Base-by-base conservation (phyloP, 768 basidiomycete genomes). In the Xanthoconium stramineum region DNA sequence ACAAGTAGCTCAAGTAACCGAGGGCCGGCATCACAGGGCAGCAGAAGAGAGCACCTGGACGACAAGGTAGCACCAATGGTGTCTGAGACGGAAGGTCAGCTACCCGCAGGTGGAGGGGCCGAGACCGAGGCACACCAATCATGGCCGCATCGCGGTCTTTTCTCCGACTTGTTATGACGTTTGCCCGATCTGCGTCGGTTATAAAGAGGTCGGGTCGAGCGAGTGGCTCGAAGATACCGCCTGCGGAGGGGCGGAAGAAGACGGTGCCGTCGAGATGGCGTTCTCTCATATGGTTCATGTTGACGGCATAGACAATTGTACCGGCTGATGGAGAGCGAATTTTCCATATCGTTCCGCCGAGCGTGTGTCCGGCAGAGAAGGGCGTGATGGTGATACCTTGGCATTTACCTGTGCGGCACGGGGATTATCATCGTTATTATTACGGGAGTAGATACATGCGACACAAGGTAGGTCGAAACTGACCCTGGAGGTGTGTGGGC, bases 261-360 rank as follows among this genome's bases (percentile, higher is more conserved):
- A 96, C 88, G 1, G 95, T 95, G 36, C 94, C 94, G 61, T 98
- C 94, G 32, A 99, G 78, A 75, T 98, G 96, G 36, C 95, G 84
- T 69, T 99, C 97, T 52, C 84, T 83, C 82, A 93, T 95, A 71
- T 99, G 97, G 70, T 98, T 98, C 77, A 98, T 79, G 62, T 94
- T 84, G 17, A 98, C 91, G 10, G 94, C 94, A 68, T 99, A 98
- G 28, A 98, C 77, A 35, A 98, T 88, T 4, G 97, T 98, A 4
- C 95, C 96, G 12, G 92, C 91, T 0, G 94, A 94, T 3, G 97
- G 94, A 0, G 95, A 98, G n/a, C 97, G 86, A 58, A 99, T 89
- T 69, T 98, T 98, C 94, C 94, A 98, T 60, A 99, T 90, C 6
- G 95, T 93, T 43, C 96, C 97, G 57, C 97, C 97, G 15, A 99